phyloP scores from a whole-genome alignment of 2,329 filamentous ascomycete species.

The Aspergillus fischeri region DNA sequence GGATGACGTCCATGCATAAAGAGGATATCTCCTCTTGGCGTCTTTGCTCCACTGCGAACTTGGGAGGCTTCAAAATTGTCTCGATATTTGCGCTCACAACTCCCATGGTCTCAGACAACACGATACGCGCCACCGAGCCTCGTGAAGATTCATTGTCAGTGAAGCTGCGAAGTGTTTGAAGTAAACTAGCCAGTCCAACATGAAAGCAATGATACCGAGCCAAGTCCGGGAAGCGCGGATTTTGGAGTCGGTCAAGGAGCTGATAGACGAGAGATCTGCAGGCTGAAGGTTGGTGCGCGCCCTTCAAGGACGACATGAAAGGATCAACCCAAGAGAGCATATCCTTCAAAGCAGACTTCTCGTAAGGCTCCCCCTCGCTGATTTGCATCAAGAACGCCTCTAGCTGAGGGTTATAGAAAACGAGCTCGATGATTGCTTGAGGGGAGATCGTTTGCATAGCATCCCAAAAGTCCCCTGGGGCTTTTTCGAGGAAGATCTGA shows the following conservation, averaged over 20 bases:
- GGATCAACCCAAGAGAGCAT: slow-evolving; percentile 74
- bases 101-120: slow-evolving; percentile 46
- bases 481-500: slow-evolving; percentile 67
- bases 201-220: slow-evolving; percentile 45
- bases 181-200: slow-evolving; percentile 42
- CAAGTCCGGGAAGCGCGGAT: slow-evolving; percentile 36
- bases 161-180: slow-evolving; percentile 45
- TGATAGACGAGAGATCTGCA: slow-evolving; percentile 75
- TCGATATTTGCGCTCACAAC: slow-evolving; percentile 48
- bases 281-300: slow-evolving; percentile 71
- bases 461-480: slow-evolving; percentile 80
- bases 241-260: slow-evolving; percentile 59
- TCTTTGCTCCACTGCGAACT: slow-evolving; percentile 44
- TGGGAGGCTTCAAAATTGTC: slow-evolving; percentile 55
- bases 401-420: slow-evolving; percentile 70
- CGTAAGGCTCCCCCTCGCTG: slow-evolving; percentile 49
- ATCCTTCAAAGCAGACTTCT: slow-evolving; percentile 55
- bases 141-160: slow-evolving; percentile 44
- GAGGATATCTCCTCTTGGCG: slow-evolving; percentile 51
- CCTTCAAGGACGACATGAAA: slow-evolving; percentile 72
- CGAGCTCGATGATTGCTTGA: slow-evolving; percentile 74
- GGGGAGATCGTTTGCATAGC: slow-evolving; percentile 78
- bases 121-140: slow-evolving; percentile 44
- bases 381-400: slow-evolving; percentile 51
- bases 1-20: slow-evolving; percentile 61